Base-by-base conservation (phyloP, 225 moss, liverwort and hornwort genomes). In the Physcomitrellopsis africana region DNA sequence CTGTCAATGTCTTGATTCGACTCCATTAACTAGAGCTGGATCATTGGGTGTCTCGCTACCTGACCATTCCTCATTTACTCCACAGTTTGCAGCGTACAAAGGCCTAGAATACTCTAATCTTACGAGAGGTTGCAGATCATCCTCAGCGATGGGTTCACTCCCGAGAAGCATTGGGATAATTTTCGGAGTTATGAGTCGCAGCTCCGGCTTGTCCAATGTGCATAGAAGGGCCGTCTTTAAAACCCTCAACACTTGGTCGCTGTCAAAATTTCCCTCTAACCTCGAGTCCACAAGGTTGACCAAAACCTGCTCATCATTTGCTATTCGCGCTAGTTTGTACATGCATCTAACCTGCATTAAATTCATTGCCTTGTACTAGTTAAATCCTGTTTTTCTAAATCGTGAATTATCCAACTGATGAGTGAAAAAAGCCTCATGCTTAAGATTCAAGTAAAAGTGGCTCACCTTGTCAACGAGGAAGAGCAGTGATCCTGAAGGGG, bases 391-490 rank as follows among this genome's bases (percentile, higher is more conserved):
- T 13, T 9, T 53, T 53, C 53, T n/a, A 49, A 11, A 49, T 49
- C 11, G 5, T 15, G 15, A 11, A 15, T 11, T 8, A 14, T 11
- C 13, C 15, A 15, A 49, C 11, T 49, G 49, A 49, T 3, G 0
- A 11, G 54, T 26, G 24, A 44, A 24, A 17, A 62, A 60, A 27
- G 26, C 65, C 18, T 61, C 61, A 37, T 51, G 61, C 24, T 26
- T 71, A 14, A 23, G 19, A 18, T 13, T 55, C 27, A 27, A 16
- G 15, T 1, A 8, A 10, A 66, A 54, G 51, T n/a, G 16, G 52
- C 69, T 48, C 68, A 85, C 86, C 53, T 61, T 73, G 44, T 86
- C 86, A 14, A 86, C 80, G 26, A 86, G 74, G 68, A 86, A 86
- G 29, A 80, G 72, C 57, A 83, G 72, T 54, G 80, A 63, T 48